These are phyloP conservation scores for Musa beccarii DNA, from an alignment of 176 grass and related monocot genomes.

Conservation along the genomic window DNA sequence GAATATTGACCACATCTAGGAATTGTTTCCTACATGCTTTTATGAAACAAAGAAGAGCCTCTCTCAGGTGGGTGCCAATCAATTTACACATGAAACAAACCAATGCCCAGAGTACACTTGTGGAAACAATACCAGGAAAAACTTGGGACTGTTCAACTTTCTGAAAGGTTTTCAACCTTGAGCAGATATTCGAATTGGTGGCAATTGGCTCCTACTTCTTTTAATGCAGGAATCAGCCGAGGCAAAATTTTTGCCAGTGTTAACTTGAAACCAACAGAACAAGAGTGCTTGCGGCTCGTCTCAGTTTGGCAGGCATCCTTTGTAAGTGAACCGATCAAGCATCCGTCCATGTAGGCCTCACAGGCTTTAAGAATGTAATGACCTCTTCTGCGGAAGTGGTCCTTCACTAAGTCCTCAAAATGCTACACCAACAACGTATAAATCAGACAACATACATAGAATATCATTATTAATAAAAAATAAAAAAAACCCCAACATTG, in stretches of 20 bases:
- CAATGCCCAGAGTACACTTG: neutral
- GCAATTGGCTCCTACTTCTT: constrained; percentile 50
- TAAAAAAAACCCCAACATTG: too few species aligned
- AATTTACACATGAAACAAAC: neutral
- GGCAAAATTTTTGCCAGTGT: constrained; percentile 79
- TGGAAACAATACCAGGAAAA: neutral
- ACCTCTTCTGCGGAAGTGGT: constrained; percentile 62
- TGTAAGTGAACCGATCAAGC: constrained; percentile 60
- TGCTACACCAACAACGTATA: constrained; percentile 39
- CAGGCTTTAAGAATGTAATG: constrained; percentile 88
- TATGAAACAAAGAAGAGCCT: neutral
- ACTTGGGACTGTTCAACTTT: constrained; percentile 27
- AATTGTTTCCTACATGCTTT: constrained; percentile 14
- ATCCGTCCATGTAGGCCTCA: constrained; percentile 74
- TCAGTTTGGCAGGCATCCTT: constrained; percentile 54
- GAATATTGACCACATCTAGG: neutral
- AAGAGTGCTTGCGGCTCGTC: constrained; percentile 50
- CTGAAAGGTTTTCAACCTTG: constrained; percentile 19
- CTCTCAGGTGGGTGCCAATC: neutral
- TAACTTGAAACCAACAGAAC: constrained; percentile 89
- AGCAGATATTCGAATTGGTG: constrained; percentile 54
- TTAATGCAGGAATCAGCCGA: constrained; percentile 51
- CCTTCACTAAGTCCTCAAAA: constrained; percentile 83
- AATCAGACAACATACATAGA: neutral
- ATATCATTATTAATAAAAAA: neutral